Base-by-base conservation (phyloP, 1,284 basidiomycete genomes). In the Cryptococcus sp. region DNA sequence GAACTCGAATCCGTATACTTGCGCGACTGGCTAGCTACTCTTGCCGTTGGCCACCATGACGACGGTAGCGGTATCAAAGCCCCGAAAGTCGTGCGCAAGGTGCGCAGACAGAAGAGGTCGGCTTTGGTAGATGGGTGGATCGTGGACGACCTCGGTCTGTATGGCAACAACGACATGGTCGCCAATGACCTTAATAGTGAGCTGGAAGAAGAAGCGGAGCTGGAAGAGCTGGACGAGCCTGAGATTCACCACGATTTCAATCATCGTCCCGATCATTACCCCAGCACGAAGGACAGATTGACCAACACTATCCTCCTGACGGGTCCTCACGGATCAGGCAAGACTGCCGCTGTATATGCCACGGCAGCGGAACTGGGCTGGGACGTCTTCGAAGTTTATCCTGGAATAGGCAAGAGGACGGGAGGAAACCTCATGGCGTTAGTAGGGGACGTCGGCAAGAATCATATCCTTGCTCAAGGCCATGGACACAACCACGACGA, bases 301-400 rank as follows among this genome's bases (percentile, higher is more conserved):
- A 87, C 86, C 46, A 97, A 95, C 75, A 88, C 91, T 0, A 88
- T 97, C 54, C 80, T 99, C 2, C 83, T 99, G 25, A 72, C 81
- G 22, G 96, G 96, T 0, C 91, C 92, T 0, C 79, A 84, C 23
- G 96, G 95, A 1, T 84, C 84, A 48, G 96, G 96, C 25, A 99
- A 99, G 80, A 93, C 93, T 4, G 88, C 92, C 0, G 86, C 92
- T 6, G 88, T 97, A 0, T 91, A 96, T 73, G 93, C 94, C 0
- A 94, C 93, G 64, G 92, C 94, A 3, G 85, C 88, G 46, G 92
- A 98, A 76, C 83, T 99, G 20, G 92, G 89, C 5, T 99, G 90
- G 88, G 91, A 96, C 53, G 87, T 99, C 13, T 97, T 99, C 71
- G 96, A 99, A 76, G 91, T 99, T 10, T 91, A 93, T 78, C 90